Evolutionary conservation across 257 asterid species (phyloP), one percentile per base, ranked within the genome.

Genomic region (Ehretia macrophylla): DNA sequence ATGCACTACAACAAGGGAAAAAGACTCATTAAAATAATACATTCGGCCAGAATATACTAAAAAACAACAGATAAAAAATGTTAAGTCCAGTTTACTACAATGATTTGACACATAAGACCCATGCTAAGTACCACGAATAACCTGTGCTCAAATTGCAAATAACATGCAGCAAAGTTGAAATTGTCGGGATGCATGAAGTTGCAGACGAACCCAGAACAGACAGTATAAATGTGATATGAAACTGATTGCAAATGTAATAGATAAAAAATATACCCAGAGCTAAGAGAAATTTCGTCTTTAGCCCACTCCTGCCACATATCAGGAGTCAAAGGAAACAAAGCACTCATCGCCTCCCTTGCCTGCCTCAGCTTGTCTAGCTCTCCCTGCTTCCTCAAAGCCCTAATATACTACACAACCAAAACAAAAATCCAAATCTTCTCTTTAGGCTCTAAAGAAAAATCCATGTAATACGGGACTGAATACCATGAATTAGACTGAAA

Each of bases 231-330:
- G 18, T 45, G 1, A 45, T 10, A 47, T 14, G 18, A n/a, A 47
- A 0, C 6, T 0, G 18, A 47, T 14, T 6, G 8, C 1, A 14
- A 5, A 46, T 14, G 46, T n/a, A 10, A 10, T 27, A 32, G 23
- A 21, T 1, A 52, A 32, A 72, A 48, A 51, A 1, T 71, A 51
- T 76, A 88, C 99, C 90, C 77, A 6, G 85, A 73, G 79, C 72
- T 69, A 19, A 90, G 59, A 44, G 86, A 70, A 39, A 72, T 81
- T 70, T 93, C 97, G 51, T 93, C 99, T 64, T 85, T 84, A 64
- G 83, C 78, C 99, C 99, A 93, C 72, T 93, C 96, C 67, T 62
- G 90, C 99, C 99, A 93, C 96, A 89, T 78, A 27, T 80, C 85
- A 16, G 94, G 81, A 77, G 62, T 78, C 80, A 93, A 44, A 11